Base-by-base conservation (phyloP, 441 rosid genomes). In the Euphorbia schlechtendalii region DNA sequence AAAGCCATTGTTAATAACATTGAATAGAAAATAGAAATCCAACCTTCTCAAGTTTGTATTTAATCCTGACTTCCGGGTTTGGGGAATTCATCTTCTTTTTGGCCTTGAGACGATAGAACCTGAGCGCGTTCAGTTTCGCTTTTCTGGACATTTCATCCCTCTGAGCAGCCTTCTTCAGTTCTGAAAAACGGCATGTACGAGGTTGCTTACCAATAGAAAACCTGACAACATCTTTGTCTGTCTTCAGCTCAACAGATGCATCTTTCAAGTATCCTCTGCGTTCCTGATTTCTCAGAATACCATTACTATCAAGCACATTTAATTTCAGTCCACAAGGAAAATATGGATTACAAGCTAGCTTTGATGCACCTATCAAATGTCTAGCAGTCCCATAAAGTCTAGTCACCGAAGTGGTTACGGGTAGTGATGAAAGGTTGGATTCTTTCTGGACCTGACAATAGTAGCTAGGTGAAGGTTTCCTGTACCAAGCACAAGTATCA, bases 31-130 rank as follows among this genome's bases (percentile, higher is more conserved):
- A 11, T 58, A 28, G 41, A 68, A 32, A 20, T 57, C 71, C 49
- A 75, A 88, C 96, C 96, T 86, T 89, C 59, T 82, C 93, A 34
- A 89, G 95, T 79, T 84, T 87, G 18, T 32, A 32, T 32, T 6
- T 32, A 2, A 32, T 89, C 78, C 98, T 78, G 61, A 92, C 91
- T 86, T 87, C 91, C 14, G 98, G 95, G 63, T 87, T 89, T 15
- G 90, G 88, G 54, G 98, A 92, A 76, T 89, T 92, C 79, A 83
- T 92, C 86, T 86, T 86, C 90, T 82, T 92, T 73, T 87, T 89
- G 59, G 96, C 93, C 82, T 84, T 87, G n/a, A 87, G 79, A 65
- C 91, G 86, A 63, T 83, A 89, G 55, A 86, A 84, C 68, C 84
- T 77, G 58, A 92, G 87, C 74, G 89, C 98, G 46, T 92, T 92